Base-by-base conservation (phyloP, 1,284 basidiomycete species). In the Chalciporus sp. region DNA sequence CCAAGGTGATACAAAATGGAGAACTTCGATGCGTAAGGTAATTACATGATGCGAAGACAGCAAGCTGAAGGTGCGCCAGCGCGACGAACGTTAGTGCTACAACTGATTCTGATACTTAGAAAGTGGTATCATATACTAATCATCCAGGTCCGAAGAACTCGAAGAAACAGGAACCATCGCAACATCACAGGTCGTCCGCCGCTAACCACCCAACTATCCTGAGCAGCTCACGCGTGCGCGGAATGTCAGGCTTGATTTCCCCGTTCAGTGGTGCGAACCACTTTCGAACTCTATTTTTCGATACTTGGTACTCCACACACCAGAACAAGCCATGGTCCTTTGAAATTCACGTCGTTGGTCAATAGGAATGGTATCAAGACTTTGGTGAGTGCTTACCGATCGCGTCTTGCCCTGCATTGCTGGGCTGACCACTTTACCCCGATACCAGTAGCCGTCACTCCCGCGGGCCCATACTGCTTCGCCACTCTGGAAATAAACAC, bases 251-350 rank as follows among this genome's bases (percentile, higher is more conserved):
- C 63, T 86, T 86, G 56, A 86, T 77, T 55, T 85, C 82, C 31
- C 83, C 84, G 50, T 85, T 80, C 52, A 84, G 66, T 7, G 85
- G 84, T 4, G 83, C 76, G 58, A 82, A 79, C 59, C 79, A 79
- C 61, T 81, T 82, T 42, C 82, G 77, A 33, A 84, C 64, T 50
- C 26, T 50, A 27, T 16, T 57, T 31, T 20, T 31, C 14, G 75
- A 74, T 29, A 70, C 62, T 41, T 67, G 65, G 52, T 75, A 78
- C 47, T 76, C 68, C 44, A 80, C 82, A 28, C 75, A 76, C 65
- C 81, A 85, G 57, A 76, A 82, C 19, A 82, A 60, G 17, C 79
- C 79, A 55, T 80, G 69, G 49, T 73, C 72, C 73, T 80, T 55
- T 57, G 29, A 44, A 12, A 31, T 31, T 44, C 12, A 12, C 16